phyloP scores from a whole-genome alignment of 192 early-diverging fungal genomes.

The Mortierella claussenii region DNA sequence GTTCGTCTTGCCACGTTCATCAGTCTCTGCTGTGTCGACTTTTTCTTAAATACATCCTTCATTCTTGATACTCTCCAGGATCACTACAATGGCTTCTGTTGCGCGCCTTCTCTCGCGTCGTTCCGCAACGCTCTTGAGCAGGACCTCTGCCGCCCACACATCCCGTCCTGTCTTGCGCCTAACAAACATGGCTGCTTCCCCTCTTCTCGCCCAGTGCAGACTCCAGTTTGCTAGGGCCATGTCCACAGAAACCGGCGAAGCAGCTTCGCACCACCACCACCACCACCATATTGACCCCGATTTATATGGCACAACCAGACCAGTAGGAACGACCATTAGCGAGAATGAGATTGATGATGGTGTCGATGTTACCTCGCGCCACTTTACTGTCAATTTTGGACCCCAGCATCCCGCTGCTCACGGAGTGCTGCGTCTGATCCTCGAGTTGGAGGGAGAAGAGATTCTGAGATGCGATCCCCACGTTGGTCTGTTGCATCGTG shows the following conservation, averaged over 20 bases:
- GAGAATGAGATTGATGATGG: slow-evolving; percentile 55
- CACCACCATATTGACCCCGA: slow-evolving; percentile 35
- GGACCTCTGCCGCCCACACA: too few species aligned
- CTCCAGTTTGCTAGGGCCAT: slow-evolving; percentile 19
- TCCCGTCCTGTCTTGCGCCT: slow-evolving; percentile 1
- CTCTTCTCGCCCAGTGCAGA: slow-evolving; percentile 9
- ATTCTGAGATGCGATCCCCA: slow-evolving; percentile 96
- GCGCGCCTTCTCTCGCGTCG: slow-evolving; percentile 50
- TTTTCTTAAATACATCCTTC: background rate
- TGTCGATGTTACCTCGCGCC: slow-evolving; percentile 62
- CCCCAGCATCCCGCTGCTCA: slow-evolving; percentile 99
- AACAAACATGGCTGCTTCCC: slow-evolving; percentile 7
- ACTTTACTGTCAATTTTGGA: slow-evolving; percentile 98
- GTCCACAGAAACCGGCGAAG: slow-evolving; percentile 29
- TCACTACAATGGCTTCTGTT: slow-evolving; percentile 35
- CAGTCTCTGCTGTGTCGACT: background rate
- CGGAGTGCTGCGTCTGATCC: slow-evolving; percentile 92
- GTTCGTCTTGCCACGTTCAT: background rate
- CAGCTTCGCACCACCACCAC: slow-evolving; percentile 1
- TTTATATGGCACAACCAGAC: slow-evolving; percentile 11
- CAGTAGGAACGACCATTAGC: slow-evolving; percentile 32
- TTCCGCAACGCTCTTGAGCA: slow-evolving; percentile 33
- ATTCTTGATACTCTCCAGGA: background rate
- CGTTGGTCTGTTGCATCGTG: slow-evolving; percentile 96
- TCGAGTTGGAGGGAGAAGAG: slow-evolving; percentile 93